These are phyloP conservation scores for Apiospora saccharicola DNA, from an alignment of 2,329 filamentous ascomycete species.

Conservation along the genomic window DNA sequence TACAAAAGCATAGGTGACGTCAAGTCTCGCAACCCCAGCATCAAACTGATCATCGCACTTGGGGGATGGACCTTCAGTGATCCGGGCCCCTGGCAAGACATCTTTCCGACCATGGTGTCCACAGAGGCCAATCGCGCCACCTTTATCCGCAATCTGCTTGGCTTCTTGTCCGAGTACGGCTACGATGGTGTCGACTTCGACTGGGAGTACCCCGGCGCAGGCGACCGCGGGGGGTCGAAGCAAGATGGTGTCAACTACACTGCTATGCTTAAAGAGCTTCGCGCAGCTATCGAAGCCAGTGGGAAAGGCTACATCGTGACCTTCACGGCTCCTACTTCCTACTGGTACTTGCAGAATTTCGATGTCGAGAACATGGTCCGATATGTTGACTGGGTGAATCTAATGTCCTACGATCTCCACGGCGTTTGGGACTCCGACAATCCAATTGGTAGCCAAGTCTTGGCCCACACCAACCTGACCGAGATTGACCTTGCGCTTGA, in stretches of 20 bases:
- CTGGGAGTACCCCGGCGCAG: constrained; percentile 39
- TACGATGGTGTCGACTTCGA: constrained; percentile 44
- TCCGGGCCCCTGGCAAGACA: too few relatives aligned
- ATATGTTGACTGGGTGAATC: constrained; percentile 50
- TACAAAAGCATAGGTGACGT: too few relatives aligned
- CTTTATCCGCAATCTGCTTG: constrained; percentile 47
- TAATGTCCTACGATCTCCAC: constrained; percentile 54
- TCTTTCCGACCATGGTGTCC: too few relatives aligned
- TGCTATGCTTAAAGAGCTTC: constrained; percentile 27
- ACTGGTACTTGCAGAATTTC: too few relatives aligned
- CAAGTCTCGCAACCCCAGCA: too few relatives aligned
- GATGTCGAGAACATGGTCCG: constrained; percentile 30
- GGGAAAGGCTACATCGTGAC: too few relatives aligned
- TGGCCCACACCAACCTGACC: constrained; percentile 43
- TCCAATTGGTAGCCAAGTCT: constrained; percentile 34
- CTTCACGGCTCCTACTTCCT: too few relatives aligned
- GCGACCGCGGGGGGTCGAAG: constrained; percentile 45
- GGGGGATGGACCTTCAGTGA: too few relatives aligned
- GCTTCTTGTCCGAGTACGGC: constrained; percentile 47
- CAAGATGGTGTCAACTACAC: constrained; percentile 46
- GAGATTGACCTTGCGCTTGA: constrained; percentile 40
- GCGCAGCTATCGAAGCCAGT: too few relatives aligned
- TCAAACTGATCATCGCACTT: too few relatives aligned
- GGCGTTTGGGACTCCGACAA: constrained; percentile 38
- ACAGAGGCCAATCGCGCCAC: background rate